Conservation (phyloP, 2,329 filamentous ascomycete genomes). For the Metarhizium humberi region DNA sequence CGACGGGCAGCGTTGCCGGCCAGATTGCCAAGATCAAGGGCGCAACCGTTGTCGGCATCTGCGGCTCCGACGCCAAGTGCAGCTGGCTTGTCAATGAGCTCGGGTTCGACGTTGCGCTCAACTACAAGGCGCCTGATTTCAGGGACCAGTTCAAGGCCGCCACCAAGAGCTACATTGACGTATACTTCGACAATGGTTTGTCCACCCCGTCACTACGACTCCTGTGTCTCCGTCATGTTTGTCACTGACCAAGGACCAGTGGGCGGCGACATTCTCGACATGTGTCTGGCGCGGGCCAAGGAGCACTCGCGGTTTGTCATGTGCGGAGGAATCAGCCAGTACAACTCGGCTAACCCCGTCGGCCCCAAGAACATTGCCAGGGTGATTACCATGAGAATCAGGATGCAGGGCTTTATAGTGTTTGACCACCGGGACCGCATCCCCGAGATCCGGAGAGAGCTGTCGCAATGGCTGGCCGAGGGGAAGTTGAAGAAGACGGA, state of each 20-base stretch:
- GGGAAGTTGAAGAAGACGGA: conserved; percentile 66
- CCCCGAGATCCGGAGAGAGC: conserved; percentile 45
- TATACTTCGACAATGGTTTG: conserved; percentile 60
- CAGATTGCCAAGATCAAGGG: conserved; percentile 72
- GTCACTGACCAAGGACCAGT: conserved; percentile 25
- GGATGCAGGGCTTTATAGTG: conserved; percentile 65
- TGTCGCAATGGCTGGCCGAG: conserved; percentile 59
- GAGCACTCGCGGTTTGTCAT: conserved; percentile 56
- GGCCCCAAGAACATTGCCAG: conserved; percentile 48
- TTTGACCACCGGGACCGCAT: conserved; percentile 56
- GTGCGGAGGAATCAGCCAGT: conserved; percentile 62
- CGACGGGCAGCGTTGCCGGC: conserved; percentile 66
- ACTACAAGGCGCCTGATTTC: conserved; percentile 60
- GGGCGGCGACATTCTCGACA: conserved; percentile 61
- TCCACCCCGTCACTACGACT: not conserved
- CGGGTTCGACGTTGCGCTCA: conserved; percentile 57
- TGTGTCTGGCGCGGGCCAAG: conserved; percentile 55
- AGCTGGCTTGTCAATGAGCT: conserved; percentile 54
- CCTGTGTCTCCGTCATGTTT: not conserved
- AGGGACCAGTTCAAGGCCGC: conserved; percentile 48
- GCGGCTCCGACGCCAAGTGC: conserved; percentile 59
- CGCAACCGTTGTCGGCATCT: conserved; percentile 51
- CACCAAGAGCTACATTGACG: conserved; percentile 51
- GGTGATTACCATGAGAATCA: conserved; percentile 45
- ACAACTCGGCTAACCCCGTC: conserved; percentile 47